phyloP scores from a whole-genome alignment of 2,329 filamentous ascomycete species.

The Phyllosticta capitalensis region DNA sequence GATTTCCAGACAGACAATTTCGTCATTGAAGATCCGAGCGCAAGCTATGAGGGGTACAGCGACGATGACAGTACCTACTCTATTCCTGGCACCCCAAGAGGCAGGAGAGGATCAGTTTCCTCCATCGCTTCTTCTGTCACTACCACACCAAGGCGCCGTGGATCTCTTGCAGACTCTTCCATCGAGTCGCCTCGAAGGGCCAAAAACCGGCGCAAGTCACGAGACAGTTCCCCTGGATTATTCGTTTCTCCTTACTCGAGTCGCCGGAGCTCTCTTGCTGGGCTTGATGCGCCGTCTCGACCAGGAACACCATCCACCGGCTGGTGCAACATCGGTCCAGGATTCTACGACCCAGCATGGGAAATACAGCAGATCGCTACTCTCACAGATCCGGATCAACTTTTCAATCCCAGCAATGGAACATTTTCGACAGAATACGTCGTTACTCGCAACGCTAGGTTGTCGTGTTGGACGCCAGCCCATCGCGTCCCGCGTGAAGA shows the following conservation, averaged over 20 bases:
- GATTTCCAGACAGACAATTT: constrained; percentile 4
- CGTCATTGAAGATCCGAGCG: constrained; percentile 1
- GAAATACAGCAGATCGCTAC: constrained; percentile 8
- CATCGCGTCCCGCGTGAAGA: background rate
- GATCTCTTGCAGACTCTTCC: background rate
- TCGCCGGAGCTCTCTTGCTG: background rate
- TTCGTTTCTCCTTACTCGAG: background rate
- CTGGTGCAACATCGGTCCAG: constrained; percentile 1
- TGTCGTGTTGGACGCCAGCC: background rate
- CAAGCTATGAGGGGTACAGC: background rate
- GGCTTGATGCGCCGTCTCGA: background rate
- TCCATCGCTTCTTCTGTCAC: background rate
- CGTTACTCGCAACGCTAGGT: constrained; percentile 5
- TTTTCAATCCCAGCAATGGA: constrained; percentile 31
- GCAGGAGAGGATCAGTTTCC: background rate
- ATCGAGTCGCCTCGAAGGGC: no score
- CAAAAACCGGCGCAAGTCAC: no score
- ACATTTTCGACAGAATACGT: constrained; percentile 38
- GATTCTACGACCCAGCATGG: constrained; percentile 9
- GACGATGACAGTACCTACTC: background rate
- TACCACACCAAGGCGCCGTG: background rate
- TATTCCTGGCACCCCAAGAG: background rate
- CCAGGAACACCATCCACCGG: background rate
- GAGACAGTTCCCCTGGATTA: background rate
- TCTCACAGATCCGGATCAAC: constrained; percentile 17